A percentile compares a stretch with the other conserved stretches of the same genome.
phyloP scores from a whole-genome alignment of 495 filamentous ascomycete genomes.

The Amniculicola lignicola region DNA sequence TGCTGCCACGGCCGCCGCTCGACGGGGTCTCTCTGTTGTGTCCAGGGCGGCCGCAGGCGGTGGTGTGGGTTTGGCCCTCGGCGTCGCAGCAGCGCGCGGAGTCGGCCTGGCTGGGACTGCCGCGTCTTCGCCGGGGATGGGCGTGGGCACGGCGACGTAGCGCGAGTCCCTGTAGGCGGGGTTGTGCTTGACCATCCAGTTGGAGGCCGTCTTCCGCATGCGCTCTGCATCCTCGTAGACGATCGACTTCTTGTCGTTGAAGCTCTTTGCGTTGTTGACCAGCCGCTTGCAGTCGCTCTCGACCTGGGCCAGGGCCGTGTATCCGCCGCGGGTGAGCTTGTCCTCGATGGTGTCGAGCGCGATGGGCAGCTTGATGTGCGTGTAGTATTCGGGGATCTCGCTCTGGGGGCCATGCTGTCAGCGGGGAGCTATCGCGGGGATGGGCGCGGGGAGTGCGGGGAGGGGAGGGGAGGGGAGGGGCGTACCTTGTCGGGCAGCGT shows the following conservation, averaged over 20 bases:
- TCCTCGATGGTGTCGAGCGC: constrained; percentile 69
- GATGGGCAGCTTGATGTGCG: constrained; percentile 67
- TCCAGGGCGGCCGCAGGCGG: constrained; percentile 17
- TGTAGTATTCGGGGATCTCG: constrained; percentile 68
- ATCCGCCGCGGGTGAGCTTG: constrained; percentile 63
- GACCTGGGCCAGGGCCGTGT: constrained; percentile 58
- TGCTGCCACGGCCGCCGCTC: no score
- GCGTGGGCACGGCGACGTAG: constrained; percentile 62
- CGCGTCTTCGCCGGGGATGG: constrained; percentile 50
- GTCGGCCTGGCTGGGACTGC: constrained; percentile 6
- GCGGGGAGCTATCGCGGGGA: background rate
- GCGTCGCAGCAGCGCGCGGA: background rate
- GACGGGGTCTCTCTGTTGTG: constrained; percentile 21
- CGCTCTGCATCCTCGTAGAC: constrained; percentile 73
- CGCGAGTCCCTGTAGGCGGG: constrained; percentile 62
- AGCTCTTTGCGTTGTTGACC: constrained; percentile 72
- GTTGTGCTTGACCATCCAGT: constrained; percentile 71
- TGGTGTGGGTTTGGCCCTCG: background rate
- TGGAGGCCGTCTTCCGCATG: constrained; percentile 68
- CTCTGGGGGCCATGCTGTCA: constrained; percentile 39
- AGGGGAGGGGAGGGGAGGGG: background rate
- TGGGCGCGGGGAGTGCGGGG: background rate
- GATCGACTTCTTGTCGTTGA: constrained; percentile 61
- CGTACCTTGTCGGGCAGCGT: constrained; percentile 57
- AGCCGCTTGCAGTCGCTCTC: constrained; percentile 76